Percentiles rank a stretch among this genome's conserved stretches.
These are phyloP conservation scores for Lentinula edodes DNA, from an alignment of 768 basidiomycete species.

Conservation along the genomic window DNA sequence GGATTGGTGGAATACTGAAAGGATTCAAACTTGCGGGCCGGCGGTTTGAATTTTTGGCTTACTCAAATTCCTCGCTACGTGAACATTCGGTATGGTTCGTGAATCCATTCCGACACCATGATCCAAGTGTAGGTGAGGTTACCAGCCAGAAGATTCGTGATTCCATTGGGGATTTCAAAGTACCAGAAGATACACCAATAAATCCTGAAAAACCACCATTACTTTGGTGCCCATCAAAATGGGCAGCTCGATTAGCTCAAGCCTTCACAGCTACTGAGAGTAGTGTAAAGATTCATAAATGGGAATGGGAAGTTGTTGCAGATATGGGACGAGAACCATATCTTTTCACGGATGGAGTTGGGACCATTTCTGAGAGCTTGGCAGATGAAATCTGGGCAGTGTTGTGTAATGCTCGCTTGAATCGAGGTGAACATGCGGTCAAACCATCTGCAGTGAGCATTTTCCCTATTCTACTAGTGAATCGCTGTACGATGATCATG, in stretches of 20 bases:
- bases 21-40: conserved; percentile 72
- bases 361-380: conserved; percentile 64
- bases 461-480: neutral
- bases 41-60: conserved; percentile 74
- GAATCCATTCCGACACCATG: conserved; percentile 45
- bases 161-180: conserved; percentile 63
- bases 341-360: conserved; percentile 73
- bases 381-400: conserved; percentile 54
- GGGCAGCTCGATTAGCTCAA: conserved; percentile 78
- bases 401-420: conserved; percentile 39
- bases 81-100: conserved; percentile 85
- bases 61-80: conserved; percentile 72
- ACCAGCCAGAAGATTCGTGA: conserved; percentile 55
- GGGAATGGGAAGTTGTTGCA: conserved; percentile 58
- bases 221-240: conserved; percentile 63
- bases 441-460: conserved; percentile 58
- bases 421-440: conserved; percentile 26
- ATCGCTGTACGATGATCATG: neutral
- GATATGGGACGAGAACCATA: conserved; percentile 47
- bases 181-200: conserved; percentile 16
- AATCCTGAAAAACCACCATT: conserved; percentile 16
- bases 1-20: conserved; percentile 56
- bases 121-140: conserved; percentile 33
- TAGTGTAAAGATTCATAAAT: conserved; percentile 47
- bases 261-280: conserved; percentile 81